These are phyloP conservation scores for Globisporangium sylvaticum DNA, from an alignment of 352 stramenopile genomes.

Conservation along the genomic window DNA sequence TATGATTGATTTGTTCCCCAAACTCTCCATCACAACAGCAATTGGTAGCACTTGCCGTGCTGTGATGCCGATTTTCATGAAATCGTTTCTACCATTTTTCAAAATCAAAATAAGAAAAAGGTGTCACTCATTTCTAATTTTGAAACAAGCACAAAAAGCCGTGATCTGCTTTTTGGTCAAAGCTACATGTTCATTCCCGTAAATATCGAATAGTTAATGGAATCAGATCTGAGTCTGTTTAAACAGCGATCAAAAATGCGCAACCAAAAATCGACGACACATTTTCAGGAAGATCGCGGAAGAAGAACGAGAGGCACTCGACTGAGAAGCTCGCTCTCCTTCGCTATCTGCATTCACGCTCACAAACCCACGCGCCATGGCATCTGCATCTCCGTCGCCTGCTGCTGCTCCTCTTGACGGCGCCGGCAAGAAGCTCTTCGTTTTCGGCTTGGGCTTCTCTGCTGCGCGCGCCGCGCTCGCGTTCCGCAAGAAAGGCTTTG, in stretches of 20 bases:
- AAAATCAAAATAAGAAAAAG: neutral
- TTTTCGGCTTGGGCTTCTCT: constrained; percentile 89
- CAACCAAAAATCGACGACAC: neutral
- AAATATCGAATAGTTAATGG: neutral
- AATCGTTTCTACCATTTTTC: neutral
- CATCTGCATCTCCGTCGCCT: neutral
- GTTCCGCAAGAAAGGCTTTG: constrained; percentile 61
- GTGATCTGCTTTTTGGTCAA: neutral
- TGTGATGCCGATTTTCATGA: neutral
- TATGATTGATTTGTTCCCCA: neutral
- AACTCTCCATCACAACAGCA: too few species aligned
- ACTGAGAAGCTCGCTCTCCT: neutral
- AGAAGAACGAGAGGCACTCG: neutral
- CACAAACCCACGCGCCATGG: neutral
- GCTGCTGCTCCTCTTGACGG: too few species aligned
- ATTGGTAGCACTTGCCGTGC: too few species aligned
- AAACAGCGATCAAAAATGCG: neutral
- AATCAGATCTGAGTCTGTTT: neutral
- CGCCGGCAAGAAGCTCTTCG: constrained; percentile 58
- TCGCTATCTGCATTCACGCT: neutral
- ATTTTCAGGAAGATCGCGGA: neutral
- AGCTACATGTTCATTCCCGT: neutral
- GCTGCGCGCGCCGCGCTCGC: constrained; percentile 62
- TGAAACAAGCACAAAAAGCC: too few species aligned
- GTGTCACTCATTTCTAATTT: too few species aligned